These are phyloP conservation scores for Erysimum cheiri DNA, from an alignment of 441 rosid genomes.

Conservation along the genomic window DNA sequence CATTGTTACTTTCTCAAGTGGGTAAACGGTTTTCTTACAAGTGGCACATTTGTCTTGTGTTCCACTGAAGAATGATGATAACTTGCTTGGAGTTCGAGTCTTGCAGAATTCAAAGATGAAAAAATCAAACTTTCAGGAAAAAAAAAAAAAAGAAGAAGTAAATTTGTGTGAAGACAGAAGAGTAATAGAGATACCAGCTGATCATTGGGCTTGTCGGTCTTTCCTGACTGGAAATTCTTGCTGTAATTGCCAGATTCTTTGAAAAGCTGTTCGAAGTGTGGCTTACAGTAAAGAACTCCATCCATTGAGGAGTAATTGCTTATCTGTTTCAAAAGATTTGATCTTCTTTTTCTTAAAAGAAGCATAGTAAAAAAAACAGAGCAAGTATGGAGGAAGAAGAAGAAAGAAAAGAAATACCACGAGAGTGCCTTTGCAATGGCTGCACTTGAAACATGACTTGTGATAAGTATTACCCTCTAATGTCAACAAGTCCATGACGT, in stretches of 20 bases:
- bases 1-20: constrained; percentile 69
- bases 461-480: constrained; percentile 87
- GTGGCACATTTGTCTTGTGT: constrained; percentile 49
- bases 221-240: constrained; percentile 79
- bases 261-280: constrained; percentile 95
- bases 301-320: constrained; percentile 99
- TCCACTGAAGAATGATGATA: constrained; percentile 46
- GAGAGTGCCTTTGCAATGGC: constrained; percentile 93
- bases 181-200: not conserved
- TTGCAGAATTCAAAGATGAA: not conserved
- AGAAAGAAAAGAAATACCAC: constrained; percentile 51
- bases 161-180: not conserved
- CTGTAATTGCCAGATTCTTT: constrained; percentile 97
- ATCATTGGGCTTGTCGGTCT: constrained; percentile 42
- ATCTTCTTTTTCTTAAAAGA: not conserved
- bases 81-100: constrained; percentile 43
- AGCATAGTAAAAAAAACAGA: constrained; percentile 2
- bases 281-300: constrained; percentile 90
- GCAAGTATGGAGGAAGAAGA: constrained; percentile 18
- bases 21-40: constrained; percentile 46
- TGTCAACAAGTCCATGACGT: constrained; percentile 78
- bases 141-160: not conserved
- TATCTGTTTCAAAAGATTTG: constrained; percentile 54
- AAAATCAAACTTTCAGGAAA: not conserved
- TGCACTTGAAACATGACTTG: constrained; percentile 92